A percentile compares a stretch with the other conserved stretches of the same genome.
phyloP scores from a whole-genome alignment of 1,139 yeast genomes.

The Zygosaccharomyces sapae region DNA sequence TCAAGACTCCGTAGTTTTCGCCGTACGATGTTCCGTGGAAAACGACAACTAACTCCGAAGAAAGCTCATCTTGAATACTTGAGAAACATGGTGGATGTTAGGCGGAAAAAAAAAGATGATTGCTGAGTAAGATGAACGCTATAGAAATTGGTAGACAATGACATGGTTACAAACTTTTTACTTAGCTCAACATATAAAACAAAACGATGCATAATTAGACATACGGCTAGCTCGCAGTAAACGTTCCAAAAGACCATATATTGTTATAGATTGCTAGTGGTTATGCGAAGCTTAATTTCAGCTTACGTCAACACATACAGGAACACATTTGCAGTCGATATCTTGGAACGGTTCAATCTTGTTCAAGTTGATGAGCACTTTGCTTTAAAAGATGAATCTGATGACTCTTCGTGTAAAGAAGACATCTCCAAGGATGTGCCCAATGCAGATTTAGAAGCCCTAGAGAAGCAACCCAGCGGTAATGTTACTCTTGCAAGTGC shows the following conservation, averaged over 20 bases:
- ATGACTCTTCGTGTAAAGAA: not conserved
- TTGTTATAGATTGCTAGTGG: conserved; percentile 10
- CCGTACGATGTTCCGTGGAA: too few relatives aligned
- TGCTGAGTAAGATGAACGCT: too few relatives aligned
- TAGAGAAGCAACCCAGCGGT: not conserved
- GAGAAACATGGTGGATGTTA: too few relatives aligned
- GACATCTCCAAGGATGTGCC: not conserved
- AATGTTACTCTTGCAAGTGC: not conserved
- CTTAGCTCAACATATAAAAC: too few relatives aligned
- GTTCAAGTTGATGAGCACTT: conserved; percentile 6
- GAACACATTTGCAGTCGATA: conserved; percentile 14
- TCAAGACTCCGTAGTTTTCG: too few relatives aligned
- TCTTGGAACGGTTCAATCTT: conserved; percentile 11
- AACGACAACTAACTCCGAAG: too few relatives aligned
- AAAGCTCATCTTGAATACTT: too few relatives aligned
- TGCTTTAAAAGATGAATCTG: conserved; percentile 5
- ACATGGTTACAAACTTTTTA: too few relatives aligned
- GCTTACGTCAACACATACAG: conserved; percentile 10
- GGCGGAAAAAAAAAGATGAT: too few relatives aligned
- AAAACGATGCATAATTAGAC: too few relatives aligned
- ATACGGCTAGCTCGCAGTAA: too few relatives aligned
- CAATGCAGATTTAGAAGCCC: not conserved
- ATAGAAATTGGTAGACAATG: too few relatives aligned
- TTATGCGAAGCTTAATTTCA: not conserved
- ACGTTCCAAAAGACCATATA: conserved; percentile 11